These are phyloP conservation scores for Apiospora arundinis DNA, from an alignment of 2,329 filamentous ascomycete genomes.

Conservation along the genomic window DNA sequence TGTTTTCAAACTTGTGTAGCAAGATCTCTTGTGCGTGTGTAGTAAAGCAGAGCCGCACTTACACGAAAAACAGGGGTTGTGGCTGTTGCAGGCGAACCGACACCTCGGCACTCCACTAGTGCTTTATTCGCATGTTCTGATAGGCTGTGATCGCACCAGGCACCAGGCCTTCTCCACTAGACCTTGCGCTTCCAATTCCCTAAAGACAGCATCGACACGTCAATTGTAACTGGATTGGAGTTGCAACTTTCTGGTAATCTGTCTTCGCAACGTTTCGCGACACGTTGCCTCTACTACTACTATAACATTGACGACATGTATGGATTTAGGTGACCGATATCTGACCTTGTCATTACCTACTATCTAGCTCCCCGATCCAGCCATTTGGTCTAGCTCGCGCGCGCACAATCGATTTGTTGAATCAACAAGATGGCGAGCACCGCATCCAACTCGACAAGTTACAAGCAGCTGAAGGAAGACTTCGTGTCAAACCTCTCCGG, in stretches of 20 bases:
- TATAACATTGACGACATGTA: background rate
- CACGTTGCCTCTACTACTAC: conserved; percentile 21
- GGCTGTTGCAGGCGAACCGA: background rate
- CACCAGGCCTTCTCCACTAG: background rate
- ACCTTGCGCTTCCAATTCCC: background rate
- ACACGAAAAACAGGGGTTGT: background rate
- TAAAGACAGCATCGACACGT: background rate
- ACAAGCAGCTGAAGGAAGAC: conserved; percentile 92
- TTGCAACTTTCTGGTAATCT: background rate
- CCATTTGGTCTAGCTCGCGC: background rate
- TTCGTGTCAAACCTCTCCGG: conserved; percentile 93
- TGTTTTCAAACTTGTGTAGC: too few species aligned
- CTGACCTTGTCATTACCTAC: conserved; percentile 43
- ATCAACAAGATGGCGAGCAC: conserved; percentile 38
- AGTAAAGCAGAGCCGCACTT: conserved; percentile 6
- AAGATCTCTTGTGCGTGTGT: background rate
- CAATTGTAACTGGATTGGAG: conserved; percentile 10
- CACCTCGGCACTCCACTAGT: background rate
- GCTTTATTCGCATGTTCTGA: background rate
- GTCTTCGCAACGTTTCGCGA: conserved; percentile 19
- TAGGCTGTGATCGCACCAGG: background rate
- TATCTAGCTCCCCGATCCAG: background rate
- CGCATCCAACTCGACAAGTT: conserved; percentile 57
- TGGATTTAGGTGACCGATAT: background rate
- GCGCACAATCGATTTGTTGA: background rate